Evolutionary conservation across 805 yeast genomes (phyloP), one percentile per base, ranked within the genome.

Genomic region (Metschnikowia amazonensis): DNA sequence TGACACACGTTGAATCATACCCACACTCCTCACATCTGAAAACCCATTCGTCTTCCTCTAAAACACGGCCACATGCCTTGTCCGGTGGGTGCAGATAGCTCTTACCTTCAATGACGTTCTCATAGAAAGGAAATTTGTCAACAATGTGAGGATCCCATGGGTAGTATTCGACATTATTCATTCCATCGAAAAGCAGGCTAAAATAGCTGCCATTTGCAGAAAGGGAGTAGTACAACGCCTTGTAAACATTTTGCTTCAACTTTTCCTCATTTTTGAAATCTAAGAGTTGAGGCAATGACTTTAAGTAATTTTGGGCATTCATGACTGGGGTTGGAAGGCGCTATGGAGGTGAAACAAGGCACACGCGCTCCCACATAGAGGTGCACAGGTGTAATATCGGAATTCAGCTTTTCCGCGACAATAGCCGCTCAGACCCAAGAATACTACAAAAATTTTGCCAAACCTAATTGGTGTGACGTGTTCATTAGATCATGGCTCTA

Each of bases 11-110:
- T 7, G 80, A 81, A 63, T 86, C 95, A 49, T 75, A 77, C 0
- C 86, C 88, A 69, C 95, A 86, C 47, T 85, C 87, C 28, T 70
- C 70, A 58, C 95, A 86, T 45, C 88, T 69, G 59, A 83, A 86
- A 17, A 84, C 82, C 0, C 84, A 80, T 49, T 83, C 86, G 20
- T 84, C 84, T 3, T 62, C 56, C 32, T 71, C 74, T 52, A 86
- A 81, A 29, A 78, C 71, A 44, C 81, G 70, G 3, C 89, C 84
- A 67, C 95, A 86, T 16, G 81, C 80, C 53, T 83, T 75, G n/a
- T 81, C 82, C 2, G 65, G 59, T 45, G 86, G 87, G 32, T 72
- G 76, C 17, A 61, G 48, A 43, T 67, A 66, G 8, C 29, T 21
- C 8, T 11, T 7, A 13, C 21, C 31, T 4, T 36, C 17, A 6